phyloP scores from a whole-genome alignment of 306 rosid species.

The Astragalus glycyphyllos region DNA sequence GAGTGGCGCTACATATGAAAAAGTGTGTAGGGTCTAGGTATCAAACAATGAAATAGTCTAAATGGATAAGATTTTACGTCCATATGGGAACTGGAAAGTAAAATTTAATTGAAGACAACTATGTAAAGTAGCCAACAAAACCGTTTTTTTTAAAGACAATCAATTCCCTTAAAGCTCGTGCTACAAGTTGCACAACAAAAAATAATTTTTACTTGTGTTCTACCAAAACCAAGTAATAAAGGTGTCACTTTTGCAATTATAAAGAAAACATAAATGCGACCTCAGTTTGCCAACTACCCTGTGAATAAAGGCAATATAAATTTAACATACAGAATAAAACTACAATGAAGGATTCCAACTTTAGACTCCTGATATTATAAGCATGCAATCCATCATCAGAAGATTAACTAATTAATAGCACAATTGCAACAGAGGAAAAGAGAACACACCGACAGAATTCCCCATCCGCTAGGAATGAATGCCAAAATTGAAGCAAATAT shows the following conservation, averaged over 20 bases:
- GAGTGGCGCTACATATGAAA: not conserved
- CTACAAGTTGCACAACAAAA: not conserved
- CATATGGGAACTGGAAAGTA: too few relatives aligned
- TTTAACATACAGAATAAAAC: slow-evolving; percentile 7
- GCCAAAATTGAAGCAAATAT: slow-evolving; percentile 83
- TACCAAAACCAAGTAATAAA: slow-evolving; percentile 1
- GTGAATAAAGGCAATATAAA: not conserved
- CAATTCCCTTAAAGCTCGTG: too few relatives aligned
- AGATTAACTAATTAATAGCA: too few relatives aligned
- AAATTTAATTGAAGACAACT: too few relatives aligned
- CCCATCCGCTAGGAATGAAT: slow-evolving; percentile 96
- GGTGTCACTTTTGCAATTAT: not conserved
- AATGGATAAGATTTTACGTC: too few relatives aligned
- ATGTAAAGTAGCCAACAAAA: too few relatives aligned
- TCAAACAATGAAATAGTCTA: not conserved
- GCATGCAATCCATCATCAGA: too few relatives aligned
- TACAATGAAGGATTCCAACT: slow-evolving; percentile 11
- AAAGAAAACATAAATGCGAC: not conserved
- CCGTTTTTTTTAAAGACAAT: too few relatives aligned
- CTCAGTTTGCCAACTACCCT: slow-evolving; percentile 10
- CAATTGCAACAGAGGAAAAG: slow-evolving; percentile 2
- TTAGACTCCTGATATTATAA: slow-evolving; percentile 15
- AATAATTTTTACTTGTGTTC: slow-evolving; percentile 3
- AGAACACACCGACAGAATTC: slow-evolving; percentile 82
- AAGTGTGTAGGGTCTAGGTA: not conserved